These are phyloP conservation scores for Fusarium vanettenii DNA, from an alignment of 2,329 filamentous ascomycete genomes.

Conservation along the genomic window DNA sequence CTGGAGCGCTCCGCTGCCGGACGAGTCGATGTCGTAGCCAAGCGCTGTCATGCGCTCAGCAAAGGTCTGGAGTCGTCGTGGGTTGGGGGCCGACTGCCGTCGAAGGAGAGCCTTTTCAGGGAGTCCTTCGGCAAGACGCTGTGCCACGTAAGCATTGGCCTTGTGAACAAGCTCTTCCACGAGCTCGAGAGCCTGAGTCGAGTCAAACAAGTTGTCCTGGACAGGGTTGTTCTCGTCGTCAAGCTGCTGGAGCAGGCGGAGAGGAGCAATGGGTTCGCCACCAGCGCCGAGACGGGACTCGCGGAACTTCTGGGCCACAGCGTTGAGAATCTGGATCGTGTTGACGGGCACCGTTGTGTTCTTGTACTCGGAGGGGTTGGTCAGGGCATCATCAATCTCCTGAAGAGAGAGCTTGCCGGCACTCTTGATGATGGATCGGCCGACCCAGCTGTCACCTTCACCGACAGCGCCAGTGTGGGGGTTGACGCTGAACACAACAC, in stretches of 20 bases:
- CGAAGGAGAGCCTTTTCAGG: conserved; percentile 94
- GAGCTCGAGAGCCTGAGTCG: conserved; percentile 87
- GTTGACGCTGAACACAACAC: conserved; percentile 92
- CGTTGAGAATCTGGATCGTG: conserved; percentile 84
- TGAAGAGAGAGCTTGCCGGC: conserved; percentile 85
- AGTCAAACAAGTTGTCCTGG: conserved; percentile 95
- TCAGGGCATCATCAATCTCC: conserved; percentile 86
- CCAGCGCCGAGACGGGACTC: conserved; percentile 86
- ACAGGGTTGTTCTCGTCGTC: conserved; percentile 99
- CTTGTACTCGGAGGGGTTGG: conserved; percentile 69
- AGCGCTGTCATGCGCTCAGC: conserved; percentile 92
- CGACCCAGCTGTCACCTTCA: conserved; percentile 92
- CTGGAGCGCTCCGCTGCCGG: conserved; percentile 90
- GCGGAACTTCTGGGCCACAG: conserved; percentile 89
- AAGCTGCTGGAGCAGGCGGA: conserved; percentile 91
- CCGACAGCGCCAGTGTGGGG: conserved; percentile 80
- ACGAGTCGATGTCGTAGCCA: conserved; percentile 88
- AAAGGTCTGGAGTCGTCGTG: conserved; percentile 89
- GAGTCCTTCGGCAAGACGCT: conserved; percentile 81
- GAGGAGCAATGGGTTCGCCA: conserved; percentile 81
- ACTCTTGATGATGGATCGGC: conserved; percentile 94
- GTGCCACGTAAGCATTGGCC: conserved; percentile 88
- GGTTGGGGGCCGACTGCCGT: conserved; percentile 85
- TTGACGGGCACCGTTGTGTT: conserved; percentile 76
- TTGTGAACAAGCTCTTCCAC: conserved; percentile 96